A percentile compares a stretch with the other conserved stretches of the same genome.
phyloP scores from a whole-genome alignment of 345 rosid species.

The Iberis pinnata region DNA sequence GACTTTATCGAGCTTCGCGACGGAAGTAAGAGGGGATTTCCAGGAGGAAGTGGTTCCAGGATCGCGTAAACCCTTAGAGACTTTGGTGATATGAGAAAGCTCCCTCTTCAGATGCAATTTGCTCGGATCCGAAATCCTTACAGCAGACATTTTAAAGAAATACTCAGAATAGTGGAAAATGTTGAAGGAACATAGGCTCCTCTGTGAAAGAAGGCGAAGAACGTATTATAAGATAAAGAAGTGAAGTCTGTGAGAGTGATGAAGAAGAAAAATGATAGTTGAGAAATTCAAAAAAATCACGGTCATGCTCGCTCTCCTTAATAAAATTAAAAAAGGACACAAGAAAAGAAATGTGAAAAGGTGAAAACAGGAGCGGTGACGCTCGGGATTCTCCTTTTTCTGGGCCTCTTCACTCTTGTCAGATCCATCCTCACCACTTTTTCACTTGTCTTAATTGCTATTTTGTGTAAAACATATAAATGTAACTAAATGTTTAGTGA shows the following conservation, averaged over 20 bases:
- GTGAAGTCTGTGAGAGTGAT: not conserved
- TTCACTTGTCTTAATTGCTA: constrained; percentile 8
- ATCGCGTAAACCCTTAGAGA: constrained; percentile 65
- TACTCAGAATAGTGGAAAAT: no score
- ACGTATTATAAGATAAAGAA: no score
- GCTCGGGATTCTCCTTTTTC: constrained; percentile 30
- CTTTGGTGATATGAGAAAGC: constrained; percentile 82
- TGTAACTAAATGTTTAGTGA: no score
- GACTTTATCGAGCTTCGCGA: not conserved
- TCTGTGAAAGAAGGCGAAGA: not conserved
- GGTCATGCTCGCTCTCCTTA: not conserved
- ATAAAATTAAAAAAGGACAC: constrained; percentile 1
- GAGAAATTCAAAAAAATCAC: constrained; percentile 23
- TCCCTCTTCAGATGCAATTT: constrained; percentile 74
- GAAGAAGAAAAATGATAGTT: not conserved
- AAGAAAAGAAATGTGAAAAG: constrained; percentile 30
- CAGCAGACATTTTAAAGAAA: no score
- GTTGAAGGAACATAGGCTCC: not conserved
- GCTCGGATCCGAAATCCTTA: constrained; percentile 59
- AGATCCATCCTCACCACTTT: constrained; percentile 14
- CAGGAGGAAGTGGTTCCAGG: constrained; percentile 84
- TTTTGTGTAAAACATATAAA: no score
- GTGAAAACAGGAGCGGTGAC: constrained; percentile 29
- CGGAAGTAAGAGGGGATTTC: constrained; percentile 52
- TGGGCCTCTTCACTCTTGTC: no score